phyloP scores from a whole-genome alignment of 768 basidiomycete species.

The Phylloporus arenicola region DNA sequence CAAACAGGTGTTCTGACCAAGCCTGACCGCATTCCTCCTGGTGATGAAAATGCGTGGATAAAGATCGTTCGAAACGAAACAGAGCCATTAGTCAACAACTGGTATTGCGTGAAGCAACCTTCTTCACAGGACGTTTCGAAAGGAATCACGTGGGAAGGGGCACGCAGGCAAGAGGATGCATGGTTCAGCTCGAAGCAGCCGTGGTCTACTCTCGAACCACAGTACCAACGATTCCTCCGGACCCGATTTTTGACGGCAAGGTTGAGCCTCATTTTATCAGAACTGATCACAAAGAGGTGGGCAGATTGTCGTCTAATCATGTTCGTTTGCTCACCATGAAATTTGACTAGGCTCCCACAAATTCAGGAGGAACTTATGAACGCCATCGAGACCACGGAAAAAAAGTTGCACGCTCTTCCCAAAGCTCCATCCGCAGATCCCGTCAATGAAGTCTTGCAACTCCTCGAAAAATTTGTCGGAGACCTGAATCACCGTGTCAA shows the following conservation, averaged over 20 bases:
- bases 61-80: slow-evolving; percentile 50
- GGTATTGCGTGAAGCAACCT: slow-evolving; percentile 41
- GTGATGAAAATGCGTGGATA: slow-evolving; percentile 44
- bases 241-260: slow-evolving; percentile 53
- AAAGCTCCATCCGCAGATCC: slow-evolving; percentile 52
- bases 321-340: slow-evolving; percentile 1
- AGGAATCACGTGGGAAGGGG: slow-evolving; percentile 48
- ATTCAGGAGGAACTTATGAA: slow-evolving; percentile 54
- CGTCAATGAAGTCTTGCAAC: slow-evolving; percentile 47
- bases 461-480: slow-evolving; percentile 43
- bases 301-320: slow-evolving; percentile 4
- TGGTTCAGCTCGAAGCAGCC: slow-evolving; percentile 52
- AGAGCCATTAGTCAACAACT: slow-evolving; percentile 24
- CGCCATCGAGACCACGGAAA: slow-evolving; percentile 37
- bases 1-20: slow-evolving; percentile 48
- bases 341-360: slow-evolving; percentile 47
- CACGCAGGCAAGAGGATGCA: slow-evolving; percentile 48
- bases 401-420: slow-evolving; percentile 34
- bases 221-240: slow-evolving; percentile 48
- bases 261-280: slow-evolving; percentile 56
- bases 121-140: slow-evolving; percentile 19
- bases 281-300: slow-evolving; percentile 57
- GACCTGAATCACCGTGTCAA: slow-evolving; percentile 44
- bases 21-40: slow-evolving; percentile 48
- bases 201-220: slow-evolving; percentile 50